Evolutionary conservation across 148 eudicot genomes (phyloP).

Genomic region (Rhododendron mucronatum): DNA sequence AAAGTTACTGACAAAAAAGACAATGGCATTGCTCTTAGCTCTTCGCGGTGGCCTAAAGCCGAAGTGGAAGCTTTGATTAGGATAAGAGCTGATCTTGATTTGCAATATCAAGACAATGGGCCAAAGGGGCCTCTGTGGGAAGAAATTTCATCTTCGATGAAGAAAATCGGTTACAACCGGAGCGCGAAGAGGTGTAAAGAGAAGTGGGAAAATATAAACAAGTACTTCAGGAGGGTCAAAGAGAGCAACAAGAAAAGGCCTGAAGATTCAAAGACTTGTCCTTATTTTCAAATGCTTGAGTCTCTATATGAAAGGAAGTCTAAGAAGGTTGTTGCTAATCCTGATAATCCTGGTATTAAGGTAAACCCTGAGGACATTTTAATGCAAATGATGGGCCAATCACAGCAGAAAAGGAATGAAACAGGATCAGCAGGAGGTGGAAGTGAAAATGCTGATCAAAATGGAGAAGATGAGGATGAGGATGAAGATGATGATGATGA

Average conservation of each 20-base stretch:
- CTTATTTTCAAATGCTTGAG: conserved; percentile 68
- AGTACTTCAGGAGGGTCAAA: conserved; percentile 71
- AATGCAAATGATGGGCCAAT: conserved; percentile 46
- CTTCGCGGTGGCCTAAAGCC: conserved; percentile 80
- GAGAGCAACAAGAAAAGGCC: conserved; percentile 71
- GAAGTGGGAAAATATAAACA: conserved; percentile 92
- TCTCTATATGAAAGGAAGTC: conserved; percentile 39
- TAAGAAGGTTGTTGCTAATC: conserved; percentile 29
- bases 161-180: conserved; percentile 58
- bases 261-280: conserved; percentile 74
- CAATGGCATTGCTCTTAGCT: conserved; percentile 18
- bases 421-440: conserved; percentile 15
- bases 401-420: conserved; percentile 7
- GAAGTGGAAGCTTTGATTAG: conserved; percentile 70
- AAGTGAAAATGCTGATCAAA: conserved; percentile 25
- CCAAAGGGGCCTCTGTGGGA: conserved; percentile 78
- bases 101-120: conserved; percentile 42
- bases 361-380: conserved; percentile 60
- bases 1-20: conserved; percentile 19
- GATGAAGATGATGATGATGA: conserved; percentile 28
- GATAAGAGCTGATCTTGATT: conserved; percentile 48
- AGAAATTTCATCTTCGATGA: conserved; percentile 62
- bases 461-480: conserved; percentile 16
- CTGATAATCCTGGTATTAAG: conserved; percentile 38
- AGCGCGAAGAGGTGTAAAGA: conserved; percentile 81